Evolutionary conservation across 148 eudicot genomes (phyloP).

Genomic region (Hydrangea macrophylla): DNA sequence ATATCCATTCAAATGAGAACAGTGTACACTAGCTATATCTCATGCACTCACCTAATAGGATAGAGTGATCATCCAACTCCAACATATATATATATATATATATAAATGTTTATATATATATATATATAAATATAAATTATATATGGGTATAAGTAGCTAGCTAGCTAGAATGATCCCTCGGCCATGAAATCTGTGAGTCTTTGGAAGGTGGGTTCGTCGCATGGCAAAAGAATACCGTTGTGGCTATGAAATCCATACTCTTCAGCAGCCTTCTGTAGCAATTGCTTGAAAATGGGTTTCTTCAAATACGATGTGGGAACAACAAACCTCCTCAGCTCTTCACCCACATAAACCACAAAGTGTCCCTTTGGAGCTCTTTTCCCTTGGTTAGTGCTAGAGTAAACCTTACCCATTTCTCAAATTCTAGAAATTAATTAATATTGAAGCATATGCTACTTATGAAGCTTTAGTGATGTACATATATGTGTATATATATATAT

Average conservation of each 20-base stretch:
- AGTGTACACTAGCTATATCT: too few species aligned
- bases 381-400: background rate
- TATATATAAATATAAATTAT: too few species aligned
- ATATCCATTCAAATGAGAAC: too few species aligned
- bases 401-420: background rate
- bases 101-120: too few species aligned
- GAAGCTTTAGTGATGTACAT: too few species aligned
- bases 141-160: too few species aligned
- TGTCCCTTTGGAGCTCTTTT: slow-evolving; percentile 47
- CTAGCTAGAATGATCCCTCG: too few species aligned
- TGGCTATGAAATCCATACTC: slow-evolving; percentile 37
- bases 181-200: slow-evolving; percentile 7
- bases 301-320: slow-evolving; percentile 43
- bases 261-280: slow-evolving; percentile 45
- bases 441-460: background rate
- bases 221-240: slow-evolving; percentile 46
- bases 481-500: too few species aligned
- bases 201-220: slow-evolving; percentile 37
- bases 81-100: too few species aligned
- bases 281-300: slow-evolving; percentile 34
- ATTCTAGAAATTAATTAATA: background rate
- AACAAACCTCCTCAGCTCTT: slow-evolving; percentile 35
- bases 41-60: too few species aligned
- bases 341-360: slow-evolving; percentile 62
- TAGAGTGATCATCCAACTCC: too few species aligned